Percentiles rank a stretch among this genome's conserved stretches.
These are phyloP conservation scores for Hypomontagnella submonticulosa DNA, from an alignment of 495 filamentous ascomycete genomes.

Conservation along the genomic window DNA sequence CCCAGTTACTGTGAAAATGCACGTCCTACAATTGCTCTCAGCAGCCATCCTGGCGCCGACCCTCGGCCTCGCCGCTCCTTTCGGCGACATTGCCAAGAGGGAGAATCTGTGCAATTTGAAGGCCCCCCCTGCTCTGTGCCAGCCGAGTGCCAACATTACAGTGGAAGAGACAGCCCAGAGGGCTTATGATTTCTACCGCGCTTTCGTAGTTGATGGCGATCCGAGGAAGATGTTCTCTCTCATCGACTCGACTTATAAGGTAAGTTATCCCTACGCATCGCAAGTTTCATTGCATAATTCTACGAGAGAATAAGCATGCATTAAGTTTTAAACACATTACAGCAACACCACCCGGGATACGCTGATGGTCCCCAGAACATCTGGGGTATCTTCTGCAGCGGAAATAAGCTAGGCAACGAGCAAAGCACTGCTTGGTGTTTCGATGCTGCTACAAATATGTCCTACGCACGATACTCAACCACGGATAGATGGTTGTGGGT, in stretches of 20 bases:
- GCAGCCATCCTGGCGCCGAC: conserved; percentile 47
- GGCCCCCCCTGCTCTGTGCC: conserved; percentile 54
- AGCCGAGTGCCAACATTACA: conserved; percentile 51
- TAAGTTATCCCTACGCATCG: conserved; percentile 34
- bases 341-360: conserved; percentile 61
- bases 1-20: conserved; percentile 47
- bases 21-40: conserved; percentile 44
- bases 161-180: conserved; percentile 58
- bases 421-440: conserved; percentile 56
- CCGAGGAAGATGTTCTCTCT: conserved; percentile 60
- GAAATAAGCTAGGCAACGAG: conserved; percentile 54
- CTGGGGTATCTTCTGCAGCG: conserved; percentile 58
- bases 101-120: conserved; percentile 58
- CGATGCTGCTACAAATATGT: conserved; percentile 60
- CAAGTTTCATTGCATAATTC: background rate
- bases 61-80: conserved; percentile 47
- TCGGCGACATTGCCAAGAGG: conserved; percentile 46
- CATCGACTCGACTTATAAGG: conserved; percentile 55
- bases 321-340: conserved; percentile 14
- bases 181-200: conserved; percentile 62
- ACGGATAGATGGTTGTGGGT: conserved; percentile 60
- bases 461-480: conserved; percentile 57
- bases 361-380: conserved; percentile 52
- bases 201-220: conserved; percentile 59
- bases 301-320: background rate